Evolutionary conservation across 2,329 filamentous ascomycete species (phyloP), one percentile per base, ranked within the genome.

Genomic region (Scleromitrula shiraiana): DNA sequence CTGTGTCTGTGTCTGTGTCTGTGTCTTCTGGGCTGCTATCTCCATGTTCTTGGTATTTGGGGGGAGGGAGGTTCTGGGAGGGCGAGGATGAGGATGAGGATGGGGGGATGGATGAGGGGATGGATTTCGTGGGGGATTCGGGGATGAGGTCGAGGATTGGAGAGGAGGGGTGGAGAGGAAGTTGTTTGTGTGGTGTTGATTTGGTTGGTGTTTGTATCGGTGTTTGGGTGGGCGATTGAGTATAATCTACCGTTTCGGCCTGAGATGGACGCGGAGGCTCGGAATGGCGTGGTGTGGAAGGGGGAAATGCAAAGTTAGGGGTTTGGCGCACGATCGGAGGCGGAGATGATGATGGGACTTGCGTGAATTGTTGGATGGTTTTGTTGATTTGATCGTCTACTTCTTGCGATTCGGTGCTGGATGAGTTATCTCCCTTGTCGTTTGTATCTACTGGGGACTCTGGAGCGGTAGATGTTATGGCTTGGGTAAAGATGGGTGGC

Each of bases 401-500:
- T 40, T 64, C 58, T 49, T 64, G 57, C 1, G 60, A 59, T 43
- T 63, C 58, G 1, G 57, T 60, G n/a, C 49, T 50, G 10, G 58
- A 59, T 12, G 57, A 55, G n/a, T n/a, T n/a, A 38, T 20, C 19
- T 22, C 8, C 19, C 10, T 38, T 36, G 9, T 15, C 9, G 3
- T 36, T 29, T 24, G 6, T 14, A 26, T 24, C 15, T 7, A 24
- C 29, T 3, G 23, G 23, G 26, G 36, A 20, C 7, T 29, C 26
- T 6, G 35, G 7, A 33, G 36, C 24, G 19, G 53, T 12, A 45
- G 20, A 24, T n/a, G 23, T 22, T 19, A 10, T 12, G 33, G 19
- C 29, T 29, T 36, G 15, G 50, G 63, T 67, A 47, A 80, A 71
- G 1, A 80, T 59, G 5, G 75, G 72, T 33, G 71, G 71, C 14